phyloP scores from a whole-genome alignment of 1,284 basidiomycete genomes.

The Phylloporus gajari region DNA sequence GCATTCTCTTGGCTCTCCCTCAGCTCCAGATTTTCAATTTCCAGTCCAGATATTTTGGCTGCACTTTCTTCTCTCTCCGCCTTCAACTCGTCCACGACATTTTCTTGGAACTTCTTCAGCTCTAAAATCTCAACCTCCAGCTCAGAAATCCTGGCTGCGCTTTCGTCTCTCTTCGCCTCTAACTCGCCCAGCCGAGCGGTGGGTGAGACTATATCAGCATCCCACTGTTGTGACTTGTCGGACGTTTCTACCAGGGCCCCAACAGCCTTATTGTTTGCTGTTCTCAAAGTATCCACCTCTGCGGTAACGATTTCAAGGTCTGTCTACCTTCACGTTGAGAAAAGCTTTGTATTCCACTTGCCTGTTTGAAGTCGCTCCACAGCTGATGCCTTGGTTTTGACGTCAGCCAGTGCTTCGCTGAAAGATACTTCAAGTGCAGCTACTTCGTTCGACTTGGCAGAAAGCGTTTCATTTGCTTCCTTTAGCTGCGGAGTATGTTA shows the following conservation, averaged over 20 bases:
- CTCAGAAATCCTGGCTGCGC: constrained; percentile 77
- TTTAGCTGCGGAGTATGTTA: constrained; percentile 58
- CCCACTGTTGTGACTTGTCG: constrained; percentile 56
- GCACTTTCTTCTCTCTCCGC: constrained; percentile 79
- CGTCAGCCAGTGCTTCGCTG: constrained; percentile 58
- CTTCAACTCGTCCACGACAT: constrained; percentile 70
- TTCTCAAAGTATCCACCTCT: constrained; percentile 64
- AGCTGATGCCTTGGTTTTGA: constrained; percentile 56
- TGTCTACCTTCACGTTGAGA: constrained; percentile 69
- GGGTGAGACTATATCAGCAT: constrained; percentile 56
- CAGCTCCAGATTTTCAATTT: constrained; percentile 81
- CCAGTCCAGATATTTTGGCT: constrained; percentile 79
- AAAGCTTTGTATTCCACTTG: constrained; percentile 71
- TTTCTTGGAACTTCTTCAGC: constrained; percentile 75
- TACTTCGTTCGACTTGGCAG: constrained; percentile 60
- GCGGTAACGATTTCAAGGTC: constrained; percentile 66
- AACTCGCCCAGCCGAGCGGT: constrained; percentile 65
- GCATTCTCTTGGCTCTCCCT: constrained; percentile 74
- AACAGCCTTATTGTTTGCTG: constrained; percentile 60
- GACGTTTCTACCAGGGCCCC: constrained; percentile 59
- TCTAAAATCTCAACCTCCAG: constrained; percentile 84
- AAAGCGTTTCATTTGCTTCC: constrained; percentile 63
- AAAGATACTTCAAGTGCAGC: constrained; percentile 63
- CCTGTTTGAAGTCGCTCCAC: constrained; percentile 60
- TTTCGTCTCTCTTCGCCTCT: constrained; percentile 77